These are phyloP conservation scores for Colletotrichum chlorophyti DNA, from an alignment of 2,329 filamentous ascomycete genomes.

Conservation along the genomic window DNA sequence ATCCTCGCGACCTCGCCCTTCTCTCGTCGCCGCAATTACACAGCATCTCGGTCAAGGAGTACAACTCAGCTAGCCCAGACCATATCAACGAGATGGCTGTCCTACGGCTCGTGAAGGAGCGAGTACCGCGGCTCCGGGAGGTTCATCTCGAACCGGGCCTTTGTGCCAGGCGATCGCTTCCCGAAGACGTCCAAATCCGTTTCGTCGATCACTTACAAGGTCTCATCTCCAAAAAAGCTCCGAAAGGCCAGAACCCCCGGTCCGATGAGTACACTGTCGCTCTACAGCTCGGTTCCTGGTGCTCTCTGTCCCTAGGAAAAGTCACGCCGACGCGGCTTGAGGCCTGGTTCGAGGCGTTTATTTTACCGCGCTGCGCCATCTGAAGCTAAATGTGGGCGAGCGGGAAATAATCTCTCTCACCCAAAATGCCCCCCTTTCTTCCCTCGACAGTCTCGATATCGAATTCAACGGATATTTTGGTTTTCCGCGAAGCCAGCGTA, in stretches of 20 bases:
- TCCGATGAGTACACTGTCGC: neutral
- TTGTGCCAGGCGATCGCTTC: neutral
- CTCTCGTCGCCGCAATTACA: neutral
- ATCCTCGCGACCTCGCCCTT: neutral
- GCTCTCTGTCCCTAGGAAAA: neutral
- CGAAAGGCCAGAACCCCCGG: too few relatives aligned
- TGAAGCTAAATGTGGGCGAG: neutral
- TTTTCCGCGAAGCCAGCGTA: neutral
- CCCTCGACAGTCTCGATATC: neutral
- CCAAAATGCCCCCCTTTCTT: neutral
- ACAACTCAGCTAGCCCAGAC: neutral
- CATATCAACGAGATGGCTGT: neutral
- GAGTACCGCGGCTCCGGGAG: neutral
- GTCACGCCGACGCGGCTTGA: neutral
- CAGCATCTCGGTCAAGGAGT: conserved; percentile 2
- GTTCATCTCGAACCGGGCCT: conserved; percentile 1
- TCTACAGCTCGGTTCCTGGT: neutral
- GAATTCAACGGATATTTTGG: neutral
- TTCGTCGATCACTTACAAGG: too few relatives aligned
- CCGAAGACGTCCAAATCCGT: too few relatives aligned
- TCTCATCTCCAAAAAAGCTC: too few relatives aligned
- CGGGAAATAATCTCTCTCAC: neutral
- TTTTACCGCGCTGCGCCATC: neutral
- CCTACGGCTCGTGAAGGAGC: neutral
- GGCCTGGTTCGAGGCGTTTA: neutral